Percentiles rank a stretch among this genome's conserved stretches.
Evolutionary conservation across 176 grass and related monocot species (phyloP).

Genomic region (Otatea glauca): DNA sequence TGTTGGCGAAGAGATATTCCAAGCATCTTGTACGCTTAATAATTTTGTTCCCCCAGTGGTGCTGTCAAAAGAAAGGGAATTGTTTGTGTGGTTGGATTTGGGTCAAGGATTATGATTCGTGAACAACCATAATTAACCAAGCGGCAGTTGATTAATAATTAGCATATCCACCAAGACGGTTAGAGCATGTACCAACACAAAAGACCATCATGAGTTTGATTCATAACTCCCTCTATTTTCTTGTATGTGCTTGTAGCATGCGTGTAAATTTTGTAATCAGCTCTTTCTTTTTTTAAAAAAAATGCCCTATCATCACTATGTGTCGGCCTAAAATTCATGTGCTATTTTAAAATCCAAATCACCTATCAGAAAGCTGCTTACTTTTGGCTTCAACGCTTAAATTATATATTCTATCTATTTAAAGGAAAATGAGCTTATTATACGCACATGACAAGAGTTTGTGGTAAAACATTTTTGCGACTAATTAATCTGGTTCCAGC

Average conservation of each 20-base stretch:
- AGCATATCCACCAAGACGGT: not conserved
- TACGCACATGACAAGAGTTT: not conserved
- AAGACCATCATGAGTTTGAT: not conserved
- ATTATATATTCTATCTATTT: not conserved
- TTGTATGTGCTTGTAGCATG: not conserved
- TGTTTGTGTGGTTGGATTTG: constrained; percentile 28
- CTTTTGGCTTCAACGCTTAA: not conserved
- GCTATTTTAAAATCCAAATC: not conserved
- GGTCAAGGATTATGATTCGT: constrained; percentile 49
- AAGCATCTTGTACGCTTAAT: constrained; percentile 33
- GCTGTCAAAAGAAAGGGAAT: not conserved
- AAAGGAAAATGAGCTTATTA: not conserved
- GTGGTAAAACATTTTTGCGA: not conserved
- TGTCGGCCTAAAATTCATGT: not conserved
- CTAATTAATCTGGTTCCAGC: not conserved
- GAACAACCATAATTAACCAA: constrained; percentile 23
- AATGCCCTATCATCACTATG: not conserved
- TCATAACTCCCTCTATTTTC: not conserved
- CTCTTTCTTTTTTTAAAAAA: not conserved
- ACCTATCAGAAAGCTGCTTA: not conserved
- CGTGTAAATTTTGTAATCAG: not conserved
- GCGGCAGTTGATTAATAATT: not conserved
- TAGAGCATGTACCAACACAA: not conserved
- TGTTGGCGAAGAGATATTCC: constrained; percentile 39
- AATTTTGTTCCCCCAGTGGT: constrained; percentile 21